Percentiles rank a stretch among this genome's conserved stretches.
phyloP scores from a whole-genome alignment of 257 asterid genomes.

The Solanum chilense region DNA sequence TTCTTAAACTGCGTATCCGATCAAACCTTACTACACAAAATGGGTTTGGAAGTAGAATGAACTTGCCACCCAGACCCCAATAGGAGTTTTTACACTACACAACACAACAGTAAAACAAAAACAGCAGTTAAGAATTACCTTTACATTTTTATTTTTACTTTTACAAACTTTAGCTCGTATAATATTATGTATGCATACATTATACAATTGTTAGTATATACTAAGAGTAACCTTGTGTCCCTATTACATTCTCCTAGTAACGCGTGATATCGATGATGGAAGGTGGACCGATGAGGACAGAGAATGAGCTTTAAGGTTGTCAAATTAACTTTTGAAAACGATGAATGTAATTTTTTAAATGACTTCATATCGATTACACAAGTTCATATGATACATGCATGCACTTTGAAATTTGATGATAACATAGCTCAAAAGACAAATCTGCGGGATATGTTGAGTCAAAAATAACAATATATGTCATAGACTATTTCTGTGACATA shows the following conservation, averaged over 20 bases:
- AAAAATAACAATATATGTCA: not conserved
- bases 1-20: not conserved
- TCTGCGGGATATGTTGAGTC: not conserved
- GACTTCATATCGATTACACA: not conserved
- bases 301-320: not conserved
- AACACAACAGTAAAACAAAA: not conserved
- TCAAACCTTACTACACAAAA: not conserved
- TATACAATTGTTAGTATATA: not conserved
- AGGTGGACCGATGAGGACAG: not conserved
- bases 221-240: not conserved
- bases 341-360: not conserved
- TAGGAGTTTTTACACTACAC: not conserved
- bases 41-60: not conserved
- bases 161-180: not conserved
- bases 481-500: not conserved
- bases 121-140: not conserved
- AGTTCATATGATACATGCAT: not conserved
- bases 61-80: not conserved
- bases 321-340: not conserved
- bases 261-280: not conserved
- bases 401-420: not conserved
- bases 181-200: not conserved
- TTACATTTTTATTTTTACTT: too few species aligned
- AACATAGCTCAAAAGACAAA: not conserved
- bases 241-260: not conserved